Evolutionary conservation across 495 filamentous ascomycete species (phyloP).

Genomic region (Neurospora sp.): DNA sequence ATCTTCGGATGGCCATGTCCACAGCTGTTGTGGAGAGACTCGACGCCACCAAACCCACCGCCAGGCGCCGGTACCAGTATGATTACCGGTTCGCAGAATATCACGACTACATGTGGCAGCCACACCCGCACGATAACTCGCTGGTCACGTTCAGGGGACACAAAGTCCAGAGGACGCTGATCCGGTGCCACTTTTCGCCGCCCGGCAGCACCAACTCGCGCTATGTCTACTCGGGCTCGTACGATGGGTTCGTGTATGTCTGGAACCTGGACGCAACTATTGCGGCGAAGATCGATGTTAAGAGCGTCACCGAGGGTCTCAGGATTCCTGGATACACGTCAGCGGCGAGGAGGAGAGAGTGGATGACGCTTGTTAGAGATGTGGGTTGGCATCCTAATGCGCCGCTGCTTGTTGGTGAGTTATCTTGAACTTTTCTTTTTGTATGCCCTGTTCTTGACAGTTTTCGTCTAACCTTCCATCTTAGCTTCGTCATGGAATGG

Average conservation of each 20-base stretch:
- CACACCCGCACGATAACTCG: constrained; percentile 80
- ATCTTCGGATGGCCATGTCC: constrained; percentile 73
- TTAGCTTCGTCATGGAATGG: constrained; percentile 75
- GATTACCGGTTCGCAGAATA: constrained; percentile 79
- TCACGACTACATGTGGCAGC: constrained; percentile 55
- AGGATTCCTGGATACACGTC: constrained; percentile 4
- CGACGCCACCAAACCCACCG: constrained; percentile 22
- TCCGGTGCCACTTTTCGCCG: constrained; percentile 93
- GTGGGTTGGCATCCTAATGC: constrained; percentile 91
- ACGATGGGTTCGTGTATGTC: constrained; percentile 79
- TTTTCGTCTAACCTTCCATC: background rate
- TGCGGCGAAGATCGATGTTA: constrained; percentile 72
- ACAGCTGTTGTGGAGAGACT: constrained; percentile 50
- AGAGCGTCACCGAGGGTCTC: constrained; percentile 42
- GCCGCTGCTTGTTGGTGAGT: constrained; percentile 75
- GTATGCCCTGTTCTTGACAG: background rate
- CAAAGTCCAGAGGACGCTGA: constrained; percentile 75
- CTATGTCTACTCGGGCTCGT: constrained; percentile 86
- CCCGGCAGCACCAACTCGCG: constrained; percentile 77
- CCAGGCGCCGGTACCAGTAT: constrained; percentile 55
- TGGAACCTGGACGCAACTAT: constrained; percentile 91
- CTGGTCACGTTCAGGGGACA: constrained; percentile 92
- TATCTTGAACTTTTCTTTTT: background rate
- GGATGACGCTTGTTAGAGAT: constrained; percentile 83
- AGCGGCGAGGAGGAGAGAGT: constrained; percentile 21